A percentile compares a stretch with the other conserved stretches of the same genome.
These are phyloP conservation scores for Coemansia sp. DNA, from an alignment of 192 early-diverging fungal species.

Conservation along the genomic window DNA sequence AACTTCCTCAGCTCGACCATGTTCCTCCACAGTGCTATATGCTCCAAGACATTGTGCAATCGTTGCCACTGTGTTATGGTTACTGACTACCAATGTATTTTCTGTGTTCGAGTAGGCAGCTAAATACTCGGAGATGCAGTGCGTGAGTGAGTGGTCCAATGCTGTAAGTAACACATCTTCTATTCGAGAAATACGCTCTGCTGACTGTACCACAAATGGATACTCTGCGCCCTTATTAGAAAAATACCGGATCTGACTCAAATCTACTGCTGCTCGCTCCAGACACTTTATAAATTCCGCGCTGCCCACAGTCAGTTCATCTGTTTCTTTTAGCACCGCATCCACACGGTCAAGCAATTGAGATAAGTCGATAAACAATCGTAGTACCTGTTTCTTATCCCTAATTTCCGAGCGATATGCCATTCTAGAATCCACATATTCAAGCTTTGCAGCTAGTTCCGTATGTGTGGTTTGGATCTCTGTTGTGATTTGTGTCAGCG, in stretches of 20 bases:
- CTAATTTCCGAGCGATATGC: slow-evolving; percentile 27
- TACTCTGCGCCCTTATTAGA: slow-evolving; percentile 21
- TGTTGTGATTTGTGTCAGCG: slow-evolving; percentile 9
- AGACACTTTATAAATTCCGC: slow-evolving; percentile 33
- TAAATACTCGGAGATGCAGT: not conserved
- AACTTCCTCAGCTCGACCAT: slow-evolving; percentile 18
- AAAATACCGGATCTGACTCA: slow-evolving; percentile 41
- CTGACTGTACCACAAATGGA: slow-evolving; percentile 22
- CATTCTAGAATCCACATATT: slow-evolving; percentile 27
- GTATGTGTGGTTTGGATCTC: slow-evolving; percentile 12
- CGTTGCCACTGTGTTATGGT: not conserved
- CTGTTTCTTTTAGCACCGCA: slow-evolving; percentile 17
- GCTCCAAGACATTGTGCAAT: slow-evolving; percentile 36
- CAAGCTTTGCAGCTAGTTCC: slow-evolving; percentile 17
- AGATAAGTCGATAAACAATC: slow-evolving; percentile 38
- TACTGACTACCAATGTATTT: not conserved
- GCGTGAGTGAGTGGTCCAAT: slow-evolving; percentile 18
- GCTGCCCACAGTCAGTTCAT: not conserved
- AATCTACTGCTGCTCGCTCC: slow-evolving; percentile 38
- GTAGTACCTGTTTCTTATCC: slow-evolving; percentile 36
- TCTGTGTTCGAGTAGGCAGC: not conserved
- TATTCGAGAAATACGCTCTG: slow-evolving; percentile 11
- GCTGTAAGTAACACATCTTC: slow-evolving; percentile 21
- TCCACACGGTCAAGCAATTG: slow-evolving; percentile 31
- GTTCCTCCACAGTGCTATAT: slow-evolving; percentile 30